A percentile compares a stretch with the other conserved stretches of the same genome.
Conservation (phyloP, 2,329 filamentous ascomycete species). For the Alternaria triticina region DNA sequence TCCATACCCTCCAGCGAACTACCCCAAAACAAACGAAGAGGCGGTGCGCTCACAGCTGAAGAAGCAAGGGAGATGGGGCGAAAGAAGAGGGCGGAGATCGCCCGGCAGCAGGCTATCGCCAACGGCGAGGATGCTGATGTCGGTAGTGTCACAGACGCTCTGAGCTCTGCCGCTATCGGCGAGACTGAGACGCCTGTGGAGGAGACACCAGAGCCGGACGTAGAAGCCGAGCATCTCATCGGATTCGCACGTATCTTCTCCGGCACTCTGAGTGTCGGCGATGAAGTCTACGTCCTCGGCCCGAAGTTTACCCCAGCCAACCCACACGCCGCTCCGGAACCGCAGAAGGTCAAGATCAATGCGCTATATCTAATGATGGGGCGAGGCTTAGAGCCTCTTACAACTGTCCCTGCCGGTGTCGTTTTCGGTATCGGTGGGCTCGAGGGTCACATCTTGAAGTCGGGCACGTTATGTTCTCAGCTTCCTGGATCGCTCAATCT, state of each 20-base stretch:
- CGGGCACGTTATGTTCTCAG: constrained; percentile 88
- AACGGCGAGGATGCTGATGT: constrained; percentile 54
- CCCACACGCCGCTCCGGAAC: constrained; percentile 73
- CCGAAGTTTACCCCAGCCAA: constrained; percentile 90
- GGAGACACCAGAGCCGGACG: constrained; percentile 59
- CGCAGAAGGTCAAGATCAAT: constrained; percentile 82
- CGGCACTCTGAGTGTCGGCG: constrained; percentile 85
- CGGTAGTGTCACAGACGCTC: constrained; percentile 62
- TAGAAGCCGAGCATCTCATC: constrained; percentile 85
- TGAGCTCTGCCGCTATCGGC: constrained; percentile 66
- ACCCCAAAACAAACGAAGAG: constrained; percentile 78
- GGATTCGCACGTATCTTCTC: constrained; percentile 96
- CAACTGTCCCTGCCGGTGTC: constrained; percentile 87
- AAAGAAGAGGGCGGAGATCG: constrained; percentile 87
- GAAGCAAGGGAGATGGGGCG: constrained; percentile 88
- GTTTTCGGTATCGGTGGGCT: constrained; percentile 95
- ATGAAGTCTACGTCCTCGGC: constrained; percentile 86
- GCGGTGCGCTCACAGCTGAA: constrained; percentile 76
- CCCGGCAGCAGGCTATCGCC: constrained; percentile 71
- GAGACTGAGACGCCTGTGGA: constrained; percentile 42
- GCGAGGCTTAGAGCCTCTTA: constrained; percentile 79
- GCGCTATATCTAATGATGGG: constrained; percentile 97
- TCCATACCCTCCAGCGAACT: constrained; percentile 92
- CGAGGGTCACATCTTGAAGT: constrained; percentile 93
- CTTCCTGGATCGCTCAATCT: constrained; percentile 87